A percentile compares a stretch with the other conserved stretches of the same genome.
phyloP scores from a whole-genome alignment of 164 flowering plant species.

The Aristolochia fimbriata region DNA sequence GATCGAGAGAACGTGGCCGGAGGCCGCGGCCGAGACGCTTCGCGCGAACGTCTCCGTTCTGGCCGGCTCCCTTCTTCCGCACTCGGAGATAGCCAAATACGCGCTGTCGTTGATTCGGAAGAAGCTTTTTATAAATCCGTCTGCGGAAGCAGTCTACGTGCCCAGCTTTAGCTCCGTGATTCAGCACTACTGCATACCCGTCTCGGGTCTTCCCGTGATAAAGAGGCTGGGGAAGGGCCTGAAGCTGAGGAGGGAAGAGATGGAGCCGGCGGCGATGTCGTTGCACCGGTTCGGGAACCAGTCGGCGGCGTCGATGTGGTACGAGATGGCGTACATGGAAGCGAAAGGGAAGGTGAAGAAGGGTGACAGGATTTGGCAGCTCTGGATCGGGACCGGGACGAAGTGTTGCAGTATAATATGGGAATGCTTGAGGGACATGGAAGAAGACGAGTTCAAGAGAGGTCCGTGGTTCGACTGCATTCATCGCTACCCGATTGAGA shows the following conservation, averaged over 20 bases:
- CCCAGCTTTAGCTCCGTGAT: slow-evolving; percentile 26
- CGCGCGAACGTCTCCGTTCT: slow-evolving; percentile 23
- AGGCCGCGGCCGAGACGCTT: slow-evolving; percentile 40
- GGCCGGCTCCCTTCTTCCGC: slow-evolving; percentile 37
- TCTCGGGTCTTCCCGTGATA: slow-evolving; percentile 33
- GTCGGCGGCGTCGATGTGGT: slow-evolving; percentile 12
- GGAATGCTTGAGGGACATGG: slow-evolving; percentile 30
- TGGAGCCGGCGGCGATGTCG: slow-evolving; percentile 6
- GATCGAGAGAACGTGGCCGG: slow-evolving; percentile 24
- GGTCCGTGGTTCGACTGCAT: slow-evolving; percentile 54
- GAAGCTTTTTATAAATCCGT: slow-evolving; percentile 31
- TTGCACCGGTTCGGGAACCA: slow-evolving; percentile 11
- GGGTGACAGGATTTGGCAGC: slow-evolving; percentile 57
- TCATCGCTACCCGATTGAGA: slow-evolving; percentile 22
- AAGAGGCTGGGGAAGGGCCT: slow-evolving; percentile 7
- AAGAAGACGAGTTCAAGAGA: slow-evolving; percentile 19
- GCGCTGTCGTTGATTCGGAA: slow-evolving; percentile 17
- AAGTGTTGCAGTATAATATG: slow-evolving; percentile 43
- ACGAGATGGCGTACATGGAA: slow-evolving; percentile 13
- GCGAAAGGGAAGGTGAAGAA: slow-evolving; percentile 23
- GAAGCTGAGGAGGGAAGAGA: background rate
- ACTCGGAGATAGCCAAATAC: slow-evolving; percentile 25
- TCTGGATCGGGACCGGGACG: slow-evolving; percentile 59
- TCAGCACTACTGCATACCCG: slow-evolving; percentile 37
- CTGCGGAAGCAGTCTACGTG: slow-evolving; percentile 14